These are phyloP conservation scores for Paraphoma chrysanthemicola DNA, from an alignment of 2,329 filamentous ascomycete genomes.

Conservation along the genomic window DNA sequence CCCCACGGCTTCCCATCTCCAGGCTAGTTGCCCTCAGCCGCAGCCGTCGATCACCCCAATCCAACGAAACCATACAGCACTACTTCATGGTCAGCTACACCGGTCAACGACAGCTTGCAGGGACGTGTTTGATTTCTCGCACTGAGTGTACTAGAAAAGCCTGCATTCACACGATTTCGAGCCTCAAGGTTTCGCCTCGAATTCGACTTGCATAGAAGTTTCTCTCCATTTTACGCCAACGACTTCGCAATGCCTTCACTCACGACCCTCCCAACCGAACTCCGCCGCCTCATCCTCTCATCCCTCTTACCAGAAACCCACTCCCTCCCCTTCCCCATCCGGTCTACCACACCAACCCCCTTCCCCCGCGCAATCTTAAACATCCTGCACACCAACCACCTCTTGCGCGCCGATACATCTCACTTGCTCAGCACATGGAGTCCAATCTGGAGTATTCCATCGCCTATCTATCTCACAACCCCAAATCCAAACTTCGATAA, in stretches of 20 bases:
- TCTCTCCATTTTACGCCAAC: too few relatives aligned
- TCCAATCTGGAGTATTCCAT: not conserved
- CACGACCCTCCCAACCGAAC: not conserved
- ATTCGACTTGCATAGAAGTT: not conserved
- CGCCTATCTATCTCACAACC: not conserved
- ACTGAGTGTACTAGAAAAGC: not conserved
- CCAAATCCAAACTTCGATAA: too few relatives aligned
- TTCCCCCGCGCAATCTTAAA: not conserved
- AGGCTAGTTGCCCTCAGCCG: not conserved
- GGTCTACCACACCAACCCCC: not conserved
- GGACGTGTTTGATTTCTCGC: too few relatives aligned
- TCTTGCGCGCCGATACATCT: not conserved
- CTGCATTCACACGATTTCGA: not conserved
- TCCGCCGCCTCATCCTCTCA: not conserved
- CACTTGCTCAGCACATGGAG: not conserved
- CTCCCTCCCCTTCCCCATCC: not conserved
- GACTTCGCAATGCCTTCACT: not conserved
- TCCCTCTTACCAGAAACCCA: not conserved
- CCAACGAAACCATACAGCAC: not conserved
- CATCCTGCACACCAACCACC: not conserved
- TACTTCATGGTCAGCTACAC: not conserved
- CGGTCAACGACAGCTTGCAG: not conserved
- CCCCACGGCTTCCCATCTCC: not conserved
- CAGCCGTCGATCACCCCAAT: not conserved
- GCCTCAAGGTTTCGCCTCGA: too few relatives aligned